Base-by-base conservation (phyloP, 179 eudicot species). In the Actinidia chinensis region DNA sequence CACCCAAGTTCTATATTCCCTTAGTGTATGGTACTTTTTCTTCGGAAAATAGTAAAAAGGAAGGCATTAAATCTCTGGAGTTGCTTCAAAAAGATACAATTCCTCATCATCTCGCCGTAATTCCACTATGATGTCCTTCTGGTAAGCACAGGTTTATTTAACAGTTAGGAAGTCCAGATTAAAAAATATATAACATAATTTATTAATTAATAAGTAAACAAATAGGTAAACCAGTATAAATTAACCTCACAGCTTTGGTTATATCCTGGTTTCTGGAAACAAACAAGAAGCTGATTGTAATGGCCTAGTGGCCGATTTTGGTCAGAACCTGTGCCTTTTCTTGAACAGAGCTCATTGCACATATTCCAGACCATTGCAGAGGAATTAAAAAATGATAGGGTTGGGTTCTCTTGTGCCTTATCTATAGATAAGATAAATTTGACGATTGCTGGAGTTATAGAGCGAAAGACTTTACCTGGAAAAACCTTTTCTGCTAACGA, bases 61-160 rank as follows among this genome's bases (percentile, higher is more conserved):
- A 36, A 1, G 40, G 40, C 40, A 36, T 36, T 36, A 36, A 36
- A 36, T 36, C 40, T 36, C 40, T 36, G 2, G 2, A 36, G 40
- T 36, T 36, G 40, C 40, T 36, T 36, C 40, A 36, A 2, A 36
- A 36, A 36, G 40, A 36, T 36, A 36, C 52, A 6, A 8, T 8
- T 7, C 40, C 40, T 36, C 40, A 36, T 36, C 40, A 36, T 36
- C 40, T 36, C 2, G 40, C 59, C 8, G 14, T 70, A 25, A 13
- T 20, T 11, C 25, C 25, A 17, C 40, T 52, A 47, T 46, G 47
- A 72, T 33, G 25, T 17, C 61, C 43, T 40, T 5, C 54, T 71
- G 75, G 75, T 4, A 54, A 28, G 42, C 18, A 72, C 47, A 54
- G 28, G 47, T 72, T 72, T 63, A 52, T 36, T 54, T 60, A 50